These are phyloP conservation scores for Vigna nakashimae DNA, from an alignment of 306 rosid species.

Conservation along the genomic window DNA sequence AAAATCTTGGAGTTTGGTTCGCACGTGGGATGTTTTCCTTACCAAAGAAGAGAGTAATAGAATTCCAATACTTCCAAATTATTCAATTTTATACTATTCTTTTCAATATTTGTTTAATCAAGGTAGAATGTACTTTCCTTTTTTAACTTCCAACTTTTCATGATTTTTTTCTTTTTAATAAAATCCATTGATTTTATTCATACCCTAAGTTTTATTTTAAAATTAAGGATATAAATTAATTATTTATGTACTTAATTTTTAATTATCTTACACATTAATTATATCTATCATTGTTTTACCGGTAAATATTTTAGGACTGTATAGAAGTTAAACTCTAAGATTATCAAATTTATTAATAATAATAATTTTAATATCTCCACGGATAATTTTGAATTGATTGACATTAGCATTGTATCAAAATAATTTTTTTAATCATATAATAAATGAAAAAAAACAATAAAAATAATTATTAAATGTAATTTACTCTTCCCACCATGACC, in stretches of 20 bases:
- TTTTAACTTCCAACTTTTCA: too few species aligned
- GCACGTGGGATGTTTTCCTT: conserved; percentile 77
- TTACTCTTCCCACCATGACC: not conserved
- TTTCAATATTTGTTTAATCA: not conserved
- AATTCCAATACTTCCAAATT: not conserved
- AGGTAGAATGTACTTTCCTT: not conserved
- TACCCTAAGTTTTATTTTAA: too few species aligned
- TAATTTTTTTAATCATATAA: too few species aligned
- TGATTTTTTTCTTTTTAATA: too few species aligned
- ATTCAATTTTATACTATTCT: not conserved
- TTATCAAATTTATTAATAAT: not conserved
- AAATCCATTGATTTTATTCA: too few species aligned
- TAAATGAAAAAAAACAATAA: not conserved
- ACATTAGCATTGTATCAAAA: not conserved
- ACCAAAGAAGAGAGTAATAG: conserved; percentile 49
- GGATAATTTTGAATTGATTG: too few species aligned
- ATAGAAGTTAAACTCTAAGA: not conserved
- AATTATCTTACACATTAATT: too few species aligned
- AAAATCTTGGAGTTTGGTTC: conserved; percentile 54
- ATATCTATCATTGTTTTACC: too few species aligned
- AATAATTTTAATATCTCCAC: not conserved
- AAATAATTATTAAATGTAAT: not conserved
- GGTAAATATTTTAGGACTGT: too few species aligned
- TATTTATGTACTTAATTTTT: too few species aligned
- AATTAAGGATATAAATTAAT: too few species aligned